A percentile compares a stretch with the other conserved stretches of the same genome.
These are phyloP conservation scores for Arthrobotrys conoides DNA, from an alignment of 2,329 filamentous ascomycete species.

Conservation along the genomic window DNA sequence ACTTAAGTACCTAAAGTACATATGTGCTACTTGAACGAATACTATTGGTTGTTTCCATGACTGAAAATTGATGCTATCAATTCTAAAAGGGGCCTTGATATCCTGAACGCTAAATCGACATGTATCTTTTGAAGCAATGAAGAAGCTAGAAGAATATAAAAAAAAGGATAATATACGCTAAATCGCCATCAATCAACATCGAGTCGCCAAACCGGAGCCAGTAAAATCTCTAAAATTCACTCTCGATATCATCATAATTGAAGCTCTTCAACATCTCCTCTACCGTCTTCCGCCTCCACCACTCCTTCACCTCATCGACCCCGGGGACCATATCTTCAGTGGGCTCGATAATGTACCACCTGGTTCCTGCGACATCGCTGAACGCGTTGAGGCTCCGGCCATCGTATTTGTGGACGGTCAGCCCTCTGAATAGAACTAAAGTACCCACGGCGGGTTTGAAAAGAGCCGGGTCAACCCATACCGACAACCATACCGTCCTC, in stretches of 20 bases:
- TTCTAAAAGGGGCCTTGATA: background rate
- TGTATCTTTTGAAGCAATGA: background rate
- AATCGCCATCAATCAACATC: constrained; percentile 13
- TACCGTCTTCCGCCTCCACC: constrained; percentile 40
- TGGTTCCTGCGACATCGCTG: constrained; percentile 17
- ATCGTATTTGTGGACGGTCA: constrained; percentile 57
- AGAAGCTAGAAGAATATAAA: no score
- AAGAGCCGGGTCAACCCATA: constrained; percentile 52
- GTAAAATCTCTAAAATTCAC: constrained; percentile 19
- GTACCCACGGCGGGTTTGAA: constrained; percentile 44
- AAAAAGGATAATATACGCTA: background rate
- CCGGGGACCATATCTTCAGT: constrained; percentile 29
- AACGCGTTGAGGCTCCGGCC: constrained; percentile 60
- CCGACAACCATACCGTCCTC: constrained; percentile 51
- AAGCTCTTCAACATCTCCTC: constrained; percentile 43
- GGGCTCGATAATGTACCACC: constrained; percentile 43
- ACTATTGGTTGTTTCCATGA: background rate
- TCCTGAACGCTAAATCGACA: constrained; percentile 9
- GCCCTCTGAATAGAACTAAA: constrained; percentile 49
- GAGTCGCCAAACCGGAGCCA: background rate
- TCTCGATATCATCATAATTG: constrained; percentile 12
- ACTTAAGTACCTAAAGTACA: no score
- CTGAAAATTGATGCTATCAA: background rate
- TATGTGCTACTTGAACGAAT: no score
- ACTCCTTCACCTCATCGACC: constrained; percentile 42